Evolutionary conservation across 2,329 filamentous ascomycete genomes (phyloP).

Genomic region (Phoma herbarum): DNA sequence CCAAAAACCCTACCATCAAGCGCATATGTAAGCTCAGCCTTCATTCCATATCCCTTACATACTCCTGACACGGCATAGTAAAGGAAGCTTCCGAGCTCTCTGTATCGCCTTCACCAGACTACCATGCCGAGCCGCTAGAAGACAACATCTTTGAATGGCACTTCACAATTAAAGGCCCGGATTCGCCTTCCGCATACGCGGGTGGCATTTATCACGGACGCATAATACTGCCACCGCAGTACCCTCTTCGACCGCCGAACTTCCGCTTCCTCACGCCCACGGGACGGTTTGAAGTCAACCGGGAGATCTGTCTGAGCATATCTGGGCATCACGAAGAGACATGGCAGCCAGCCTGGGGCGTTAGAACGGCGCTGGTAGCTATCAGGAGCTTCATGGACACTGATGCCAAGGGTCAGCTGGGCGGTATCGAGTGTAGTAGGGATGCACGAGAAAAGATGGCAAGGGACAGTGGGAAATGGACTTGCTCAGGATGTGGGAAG

Average conservation of each 20-base stretch:
- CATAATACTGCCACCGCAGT: constrained; percentile 87
- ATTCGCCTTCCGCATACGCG: constrained; percentile 77
- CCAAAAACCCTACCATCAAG: constrained; percentile 83
- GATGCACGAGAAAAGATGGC: constrained; percentile 74
- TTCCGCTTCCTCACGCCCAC: constrained; percentile 95
- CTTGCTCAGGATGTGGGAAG: constrained; percentile 74
- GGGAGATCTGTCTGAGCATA: constrained; percentile 95
- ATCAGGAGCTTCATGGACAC: constrained; percentile 94
- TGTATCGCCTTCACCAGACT: constrained; percentile 80
- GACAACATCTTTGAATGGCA: constrained; percentile 98
- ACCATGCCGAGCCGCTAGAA: constrained; percentile 84
- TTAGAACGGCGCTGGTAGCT: constrained; percentile 82
- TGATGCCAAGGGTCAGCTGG: constrained; percentile 85
- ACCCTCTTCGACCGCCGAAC: constrained; percentile 90
- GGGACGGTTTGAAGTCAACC: constrained; percentile 93
- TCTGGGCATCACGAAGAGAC: constrained; percentile 96
- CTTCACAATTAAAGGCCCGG: constrained; percentile 93
- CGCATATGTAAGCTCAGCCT: constrained; percentile 71
- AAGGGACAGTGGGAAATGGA: constrained; percentile 69
- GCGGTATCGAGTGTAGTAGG: constrained; percentile 79
- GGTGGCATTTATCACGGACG: constrained; percentile 93
- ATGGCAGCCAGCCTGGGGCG: constrained; percentile 98
- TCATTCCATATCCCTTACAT: constrained; percentile 14
- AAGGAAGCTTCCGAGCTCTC: constrained; percentile 91
- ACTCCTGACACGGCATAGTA: constrained; percentile 61